Conservation (phyloP, 2,329 filamentous ascomycete species). For the Ascosphaera aggregata region DNA sequence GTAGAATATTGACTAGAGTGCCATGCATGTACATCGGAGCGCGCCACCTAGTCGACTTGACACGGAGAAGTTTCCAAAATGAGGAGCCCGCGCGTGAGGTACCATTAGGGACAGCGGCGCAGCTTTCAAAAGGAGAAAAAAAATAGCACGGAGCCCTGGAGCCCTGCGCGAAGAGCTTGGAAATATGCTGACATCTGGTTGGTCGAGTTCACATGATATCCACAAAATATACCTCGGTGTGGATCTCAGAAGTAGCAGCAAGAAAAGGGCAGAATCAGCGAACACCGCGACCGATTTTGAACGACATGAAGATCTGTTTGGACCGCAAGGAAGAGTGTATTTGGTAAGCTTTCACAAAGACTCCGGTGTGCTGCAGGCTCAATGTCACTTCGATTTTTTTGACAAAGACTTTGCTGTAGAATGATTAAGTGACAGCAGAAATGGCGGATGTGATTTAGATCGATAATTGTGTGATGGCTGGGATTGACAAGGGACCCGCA, state of each 20-base stretch:
- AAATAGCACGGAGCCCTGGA: neutral
- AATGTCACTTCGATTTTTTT: no score
- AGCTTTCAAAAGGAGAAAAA: no score
- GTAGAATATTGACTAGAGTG: neutral
- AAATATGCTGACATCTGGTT: neutral
- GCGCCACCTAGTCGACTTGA: neutral
- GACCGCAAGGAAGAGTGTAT: no score
- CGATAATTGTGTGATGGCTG: neutral
- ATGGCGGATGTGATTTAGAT: neutral
- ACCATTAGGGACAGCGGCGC: no score
- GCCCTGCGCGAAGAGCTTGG: neutral
- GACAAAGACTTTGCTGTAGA: no score
- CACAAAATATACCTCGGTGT: neutral
- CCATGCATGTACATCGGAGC: neutral
- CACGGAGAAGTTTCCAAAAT: neutral
- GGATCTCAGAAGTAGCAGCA: neutral
- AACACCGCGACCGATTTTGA: neutral
- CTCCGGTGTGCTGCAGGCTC: no score
- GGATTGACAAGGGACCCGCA: neutral
- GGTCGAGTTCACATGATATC: neutral
- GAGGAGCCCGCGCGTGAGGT: neutral
- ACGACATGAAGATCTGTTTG: no score
- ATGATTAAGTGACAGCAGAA: no score
- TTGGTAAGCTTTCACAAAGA: no score
- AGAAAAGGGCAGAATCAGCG: neutral